phyloP scores from a whole-genome alignment of 352 stramenopile species.

The Phytophthora sojae region DNA sequence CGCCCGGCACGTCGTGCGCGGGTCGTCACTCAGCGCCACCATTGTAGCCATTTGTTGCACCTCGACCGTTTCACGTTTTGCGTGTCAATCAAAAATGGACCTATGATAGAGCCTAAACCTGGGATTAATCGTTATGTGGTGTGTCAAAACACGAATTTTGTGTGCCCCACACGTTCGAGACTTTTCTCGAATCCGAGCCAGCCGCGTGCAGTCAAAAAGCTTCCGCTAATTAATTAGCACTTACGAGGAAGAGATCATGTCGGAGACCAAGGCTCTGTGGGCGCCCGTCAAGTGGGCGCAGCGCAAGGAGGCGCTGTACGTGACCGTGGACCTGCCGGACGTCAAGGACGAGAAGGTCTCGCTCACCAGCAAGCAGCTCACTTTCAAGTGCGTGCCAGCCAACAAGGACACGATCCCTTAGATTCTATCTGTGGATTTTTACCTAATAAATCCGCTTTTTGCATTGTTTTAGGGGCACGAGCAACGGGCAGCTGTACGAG shows the following conservation, averaged over 20 bases:
- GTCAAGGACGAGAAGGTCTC: conserved; percentile 94
- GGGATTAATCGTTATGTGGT: too few species aligned
- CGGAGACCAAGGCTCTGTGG: conserved; percentile 69
- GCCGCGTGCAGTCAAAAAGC: conserved; percentile 10
- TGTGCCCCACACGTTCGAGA: conserved; percentile 18
- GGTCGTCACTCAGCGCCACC: conserved; percentile 44
- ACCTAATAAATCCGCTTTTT: conserved; percentile 9
- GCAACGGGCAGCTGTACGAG: conserved; percentile 94
- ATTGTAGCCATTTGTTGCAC: not conserved
- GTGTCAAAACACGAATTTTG: not conserved
- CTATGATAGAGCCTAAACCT: not conserved
- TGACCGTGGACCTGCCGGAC: conserved; percentile 96
- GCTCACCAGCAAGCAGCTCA: conserved; percentile 90
- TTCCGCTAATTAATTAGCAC: conserved; percentile 9
- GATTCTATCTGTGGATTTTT: too few species aligned
- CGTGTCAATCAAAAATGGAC: not conserved
- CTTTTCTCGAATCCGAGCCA: conserved; percentile 42
- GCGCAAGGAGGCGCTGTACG: conserved; percentile 95
- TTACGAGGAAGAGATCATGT: conserved; percentile 28
- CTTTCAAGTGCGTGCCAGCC: conserved; percentile 71
- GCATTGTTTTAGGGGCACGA: conserved; percentile 69
- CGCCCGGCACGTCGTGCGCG: conserved; percentile 60
- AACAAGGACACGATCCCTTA: not conserved
- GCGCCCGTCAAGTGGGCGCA: conserved; percentile 97
- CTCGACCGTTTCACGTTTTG: not conserved